Evolutionary conservation across 352 stramenopile genomes (phyloP).

Genomic region (Phytopythium vexans): DNA sequence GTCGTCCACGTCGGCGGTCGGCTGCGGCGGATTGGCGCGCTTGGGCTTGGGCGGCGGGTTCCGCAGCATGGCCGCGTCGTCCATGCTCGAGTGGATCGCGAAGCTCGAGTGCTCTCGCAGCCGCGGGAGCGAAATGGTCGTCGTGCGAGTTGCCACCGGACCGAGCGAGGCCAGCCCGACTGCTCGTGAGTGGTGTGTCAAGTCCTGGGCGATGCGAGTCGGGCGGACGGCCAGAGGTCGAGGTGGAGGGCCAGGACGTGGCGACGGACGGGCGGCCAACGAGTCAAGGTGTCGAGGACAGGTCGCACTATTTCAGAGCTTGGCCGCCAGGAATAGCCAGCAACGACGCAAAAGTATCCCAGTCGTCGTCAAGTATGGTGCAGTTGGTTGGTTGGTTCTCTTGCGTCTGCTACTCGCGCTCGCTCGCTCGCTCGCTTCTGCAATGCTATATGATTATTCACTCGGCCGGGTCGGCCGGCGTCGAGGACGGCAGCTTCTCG

Average conservation of each 20-base stretch:
- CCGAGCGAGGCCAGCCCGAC: background rate
- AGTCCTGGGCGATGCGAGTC: background rate
- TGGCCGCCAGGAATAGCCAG: no score
- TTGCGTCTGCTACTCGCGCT: background rate
- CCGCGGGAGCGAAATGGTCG: slow-evolving; percentile 37
- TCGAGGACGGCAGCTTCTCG: slow-evolving; percentile 73
- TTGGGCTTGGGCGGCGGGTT: slow-evolving; percentile 77
- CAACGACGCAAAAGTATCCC: no score
- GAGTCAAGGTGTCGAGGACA: no score
- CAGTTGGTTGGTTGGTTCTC: background rate
- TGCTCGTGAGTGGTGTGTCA: background rate
- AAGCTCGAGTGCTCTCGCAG: slow-evolving; percentile 14
- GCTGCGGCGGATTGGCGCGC: slow-evolving; percentile 39
- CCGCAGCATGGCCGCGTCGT: slow-evolving; percentile 42
- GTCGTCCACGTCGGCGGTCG: slow-evolving; percentile 46
- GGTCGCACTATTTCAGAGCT: background rate
- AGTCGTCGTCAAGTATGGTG: no score
- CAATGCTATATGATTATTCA: background rate
- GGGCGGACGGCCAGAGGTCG: no score
- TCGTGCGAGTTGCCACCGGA: background rate
- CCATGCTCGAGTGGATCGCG: slow-evolving; percentile 33
- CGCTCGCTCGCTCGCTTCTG: background rate
- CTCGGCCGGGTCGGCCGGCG: slow-evolving; percentile 12
- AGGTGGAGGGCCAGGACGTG: no score
- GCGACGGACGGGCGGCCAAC: no score